Base-by-base conservation (phyloP, 108 stramenopile species). In the Conticribra guillardii region DNA sequence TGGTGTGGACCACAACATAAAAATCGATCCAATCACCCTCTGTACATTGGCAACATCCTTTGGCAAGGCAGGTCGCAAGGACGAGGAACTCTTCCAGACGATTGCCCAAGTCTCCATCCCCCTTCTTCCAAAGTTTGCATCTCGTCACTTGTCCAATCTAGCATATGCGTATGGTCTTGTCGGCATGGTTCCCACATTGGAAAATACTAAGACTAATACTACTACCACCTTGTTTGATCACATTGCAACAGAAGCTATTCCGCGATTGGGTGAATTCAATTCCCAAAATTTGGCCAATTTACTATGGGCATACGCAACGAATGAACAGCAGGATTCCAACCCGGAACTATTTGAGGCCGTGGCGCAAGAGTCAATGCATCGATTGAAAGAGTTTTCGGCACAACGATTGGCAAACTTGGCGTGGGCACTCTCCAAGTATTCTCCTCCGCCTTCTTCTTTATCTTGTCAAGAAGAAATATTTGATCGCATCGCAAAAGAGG, bases 31-130 rank as follows among this genome's bases (percentile, higher is more conserved):
- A 4, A 55, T 68, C 53, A 62, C 71, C 4, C 63, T 79, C 27
- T 72, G 66, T 27, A 69, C 71, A 54, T 55, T 66, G 41, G 79
- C 60, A 27, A 67, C 49, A 41, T 54, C 79, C 2, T 79, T 67
- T 51, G 70, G 71, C 18, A 79, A 79, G 37, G 70, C 71, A n/a
- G 66, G 66, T 9, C 60, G 67, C 22, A 50, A 37, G 7, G 67
- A 71, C 8, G 33, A 29, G 28, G 54, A 60, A 4, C 32, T 79
- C 3, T 79, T 67, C 46, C 32, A 31, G 5, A 23, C 60, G 17
- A 55, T 79, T 37, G 58, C 71, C 17, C 28, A 54, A n/a, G 32
- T 45, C 23, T 51, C 70, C 1, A 56, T 68, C 29, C 71, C 79
- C 17, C 32, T 62, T n/a, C 58, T 79, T 15, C 21, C 19, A 1